These are phyloP conservation scores for Pneumocystis jirovecii DNA, from an alignment of 1,139 yeast genomes.

Conservation along the genomic window DNA sequence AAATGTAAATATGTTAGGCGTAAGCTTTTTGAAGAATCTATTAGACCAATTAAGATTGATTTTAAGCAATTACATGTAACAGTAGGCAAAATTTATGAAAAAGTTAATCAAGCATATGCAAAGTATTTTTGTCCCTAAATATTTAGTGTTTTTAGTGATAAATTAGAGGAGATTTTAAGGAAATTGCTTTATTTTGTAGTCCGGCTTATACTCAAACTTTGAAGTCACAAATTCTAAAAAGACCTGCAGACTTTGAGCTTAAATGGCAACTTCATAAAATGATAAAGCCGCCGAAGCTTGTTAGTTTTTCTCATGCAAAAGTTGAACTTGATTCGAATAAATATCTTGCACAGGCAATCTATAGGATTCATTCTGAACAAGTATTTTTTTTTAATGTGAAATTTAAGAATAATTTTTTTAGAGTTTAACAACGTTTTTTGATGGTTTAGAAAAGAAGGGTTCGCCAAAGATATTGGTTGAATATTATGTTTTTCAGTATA, in stretches of 20 bases:
- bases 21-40: background rate
- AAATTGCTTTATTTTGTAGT: background rate
- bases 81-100: slow-evolving; percentile 7
- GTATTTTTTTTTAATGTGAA: background rate
- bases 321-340: background rate
- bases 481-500: background rate
- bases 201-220: background rate
- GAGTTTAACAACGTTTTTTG: background rate
- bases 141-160: background rate
- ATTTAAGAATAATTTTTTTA: background rate
- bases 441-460: background rate
- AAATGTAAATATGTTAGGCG: background rate
- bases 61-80: slow-evolving; percentile 6
- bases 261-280: background rate
- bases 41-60: background rate
- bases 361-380: background rate
- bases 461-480: background rate
- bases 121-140: slow-evolving; percentile 2
- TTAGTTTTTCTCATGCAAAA: background rate
- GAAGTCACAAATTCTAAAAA: background rate
- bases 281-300: background rate
- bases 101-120: slow-evolving; percentile 12
- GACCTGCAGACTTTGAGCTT: background rate
- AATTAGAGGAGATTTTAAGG: background rate
- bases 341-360: background rate